Evolutionary conservation across 768 basidiomycete species (phyloP).

Genomic region (Trametes sanguinea): DNA sequence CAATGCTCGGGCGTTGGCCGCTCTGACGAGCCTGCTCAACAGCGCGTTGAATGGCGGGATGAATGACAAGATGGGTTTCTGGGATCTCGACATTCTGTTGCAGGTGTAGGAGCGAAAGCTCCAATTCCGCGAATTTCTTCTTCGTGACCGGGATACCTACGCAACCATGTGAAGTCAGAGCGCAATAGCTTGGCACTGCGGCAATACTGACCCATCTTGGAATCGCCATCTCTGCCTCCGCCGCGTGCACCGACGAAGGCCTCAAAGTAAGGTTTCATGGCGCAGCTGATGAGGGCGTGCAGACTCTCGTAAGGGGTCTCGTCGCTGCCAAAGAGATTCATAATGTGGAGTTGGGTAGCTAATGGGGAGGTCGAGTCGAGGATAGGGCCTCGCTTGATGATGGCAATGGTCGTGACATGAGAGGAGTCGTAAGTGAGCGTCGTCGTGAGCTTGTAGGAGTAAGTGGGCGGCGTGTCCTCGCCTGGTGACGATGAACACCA

Average conservation of each 20-base stretch:
- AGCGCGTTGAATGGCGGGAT: slow-evolving; percentile 84
- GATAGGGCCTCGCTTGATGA: slow-evolving; percentile 89
- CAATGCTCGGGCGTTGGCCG: slow-evolving; percentile 70
- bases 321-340: slow-evolving; percentile 88
- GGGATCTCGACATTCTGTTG: slow-evolving; percentile 99
- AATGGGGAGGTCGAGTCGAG: slow-evolving; percentile 82
- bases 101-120: slow-evolving; percentile 88
- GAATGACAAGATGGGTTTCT: slow-evolving; percentile 90
- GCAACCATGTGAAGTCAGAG: slow-evolving; percentile 1
- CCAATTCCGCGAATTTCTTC: slow-evolving; percentile 98
- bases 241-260: slow-evolving; percentile 90
- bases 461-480: slow-evolving; percentile 61
- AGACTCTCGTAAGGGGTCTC: slow-evolving; percentile 94
- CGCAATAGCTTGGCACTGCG: neutral
- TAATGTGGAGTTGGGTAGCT: slow-evolving; percentile 83
- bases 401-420: slow-evolving; percentile 82
- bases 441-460: slow-evolving; percentile 66
- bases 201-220: slow-evolving; percentile 68
- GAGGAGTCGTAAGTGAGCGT: slow-evolving; percentile 79
- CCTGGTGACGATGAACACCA: slow-evolving; percentile 37
- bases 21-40: slow-evolving; percentile 71
- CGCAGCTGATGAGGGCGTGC: slow-evolving; percentile 92
- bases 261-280: slow-evolving; percentile 98
- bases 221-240: slow-evolving; percentile 73
- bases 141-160: slow-evolving; percentile 94